A percentile compares a stretch with the other conserved stretches of the same genome.
Evolutionary conservation across 2,329 filamentous ascomycete species (phyloP).

Genomic region (Magnaporthiopsis rhizophila): DNA sequence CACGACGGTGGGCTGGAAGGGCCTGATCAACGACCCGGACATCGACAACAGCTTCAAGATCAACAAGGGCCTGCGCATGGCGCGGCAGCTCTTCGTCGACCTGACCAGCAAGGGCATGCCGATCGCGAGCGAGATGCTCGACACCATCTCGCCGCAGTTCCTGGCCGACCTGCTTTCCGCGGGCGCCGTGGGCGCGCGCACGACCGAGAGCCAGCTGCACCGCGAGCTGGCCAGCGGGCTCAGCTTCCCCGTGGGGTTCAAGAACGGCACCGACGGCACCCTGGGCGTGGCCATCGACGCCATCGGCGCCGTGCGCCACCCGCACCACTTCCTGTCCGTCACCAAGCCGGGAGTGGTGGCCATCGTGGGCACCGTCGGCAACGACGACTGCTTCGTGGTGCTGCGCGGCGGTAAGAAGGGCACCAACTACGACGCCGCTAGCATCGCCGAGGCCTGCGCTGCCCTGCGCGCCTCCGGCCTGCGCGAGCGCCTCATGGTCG

Average conservation of each 20-base stretch:
- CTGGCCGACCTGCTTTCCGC: conserved; percentile 92
- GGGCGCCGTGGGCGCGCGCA: conserved; percentile 90
- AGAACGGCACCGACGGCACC: conserved; percentile 95
- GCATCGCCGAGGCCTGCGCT: conserved; percentile 70
- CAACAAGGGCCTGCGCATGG: conserved; percentile 93
- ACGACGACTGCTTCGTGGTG: conserved; percentile 97
- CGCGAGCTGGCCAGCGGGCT: conserved; percentile 91
- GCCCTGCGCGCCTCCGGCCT: conserved; percentile 74
- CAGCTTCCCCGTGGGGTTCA: conserved; percentile 97
- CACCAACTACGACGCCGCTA: conserved; percentile 87
- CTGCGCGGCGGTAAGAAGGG: conserved; percentile 85
- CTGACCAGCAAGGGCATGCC: conserved; percentile 83
- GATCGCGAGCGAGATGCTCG: conserved; percentile 95
- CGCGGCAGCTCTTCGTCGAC: conserved; percentile 88
- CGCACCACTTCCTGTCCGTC: conserved; percentile 96
- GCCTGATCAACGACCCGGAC: conserved; percentile 96
- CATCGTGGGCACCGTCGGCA: conserved; percentile 87
- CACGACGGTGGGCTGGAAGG: conserved; percentile 98
- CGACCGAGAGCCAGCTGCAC: conserved; percentile 94
- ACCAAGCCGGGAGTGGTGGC: conserved; percentile 95
- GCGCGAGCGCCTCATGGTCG: conserved; percentile 89
- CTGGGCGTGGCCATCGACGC: conserved; percentile 90
- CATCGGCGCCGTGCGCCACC: conserved; percentile 63
- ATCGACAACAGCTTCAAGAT: conserved; percentile 97
- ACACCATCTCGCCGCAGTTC: conserved; percentile 98